Conservation (phyloP, 208 protist genomes). For the Porcisia deanei region DNA sequence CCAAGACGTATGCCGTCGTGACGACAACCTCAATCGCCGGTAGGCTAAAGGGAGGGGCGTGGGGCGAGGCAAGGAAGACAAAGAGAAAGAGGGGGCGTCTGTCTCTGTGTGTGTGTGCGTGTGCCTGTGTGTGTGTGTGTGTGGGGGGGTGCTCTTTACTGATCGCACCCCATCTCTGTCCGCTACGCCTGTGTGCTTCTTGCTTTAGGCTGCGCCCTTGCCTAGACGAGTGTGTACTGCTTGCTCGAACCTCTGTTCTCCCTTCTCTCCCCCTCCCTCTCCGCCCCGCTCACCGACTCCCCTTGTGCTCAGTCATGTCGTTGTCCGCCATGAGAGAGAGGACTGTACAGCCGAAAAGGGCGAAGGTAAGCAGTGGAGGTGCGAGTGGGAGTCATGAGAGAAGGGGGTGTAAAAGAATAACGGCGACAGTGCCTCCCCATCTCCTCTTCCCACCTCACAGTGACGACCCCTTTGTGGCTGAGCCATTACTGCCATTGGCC, state of each 20-base stretch:
- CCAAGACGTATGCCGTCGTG: background rate
- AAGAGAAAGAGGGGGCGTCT: background rate
- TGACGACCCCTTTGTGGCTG: constrained; percentile 11
- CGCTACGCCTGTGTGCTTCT: no score
- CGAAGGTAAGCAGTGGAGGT: background rate
- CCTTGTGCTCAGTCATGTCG: background rate
- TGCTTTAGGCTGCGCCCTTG: no score
- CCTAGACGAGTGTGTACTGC: background rate
- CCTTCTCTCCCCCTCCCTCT: background rate
- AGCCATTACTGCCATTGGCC: constrained; percentile 1
- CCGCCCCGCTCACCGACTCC: background rate
- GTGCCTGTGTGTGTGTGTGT: background rate
- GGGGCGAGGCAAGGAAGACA: background rate
- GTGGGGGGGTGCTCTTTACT: background rate
- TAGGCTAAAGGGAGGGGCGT: background rate
- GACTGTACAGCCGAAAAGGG: background rate
- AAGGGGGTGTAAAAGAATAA: background rate
- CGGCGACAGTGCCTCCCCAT: background rate
- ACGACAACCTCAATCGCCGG: background rate
- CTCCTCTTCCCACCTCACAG: background rate
- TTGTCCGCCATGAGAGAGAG: background rate
- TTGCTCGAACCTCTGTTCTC: background rate
- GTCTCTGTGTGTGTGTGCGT: background rate
- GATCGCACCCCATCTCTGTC: no score
- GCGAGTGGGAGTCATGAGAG: background rate